A percentile compares a stretch with the other conserved stretches of the same genome.
These are phyloP conservation scores for Heteromeles arbutifolia DNA, from an alignment of 306 rosid species.

Conservation along the genomic window DNA sequence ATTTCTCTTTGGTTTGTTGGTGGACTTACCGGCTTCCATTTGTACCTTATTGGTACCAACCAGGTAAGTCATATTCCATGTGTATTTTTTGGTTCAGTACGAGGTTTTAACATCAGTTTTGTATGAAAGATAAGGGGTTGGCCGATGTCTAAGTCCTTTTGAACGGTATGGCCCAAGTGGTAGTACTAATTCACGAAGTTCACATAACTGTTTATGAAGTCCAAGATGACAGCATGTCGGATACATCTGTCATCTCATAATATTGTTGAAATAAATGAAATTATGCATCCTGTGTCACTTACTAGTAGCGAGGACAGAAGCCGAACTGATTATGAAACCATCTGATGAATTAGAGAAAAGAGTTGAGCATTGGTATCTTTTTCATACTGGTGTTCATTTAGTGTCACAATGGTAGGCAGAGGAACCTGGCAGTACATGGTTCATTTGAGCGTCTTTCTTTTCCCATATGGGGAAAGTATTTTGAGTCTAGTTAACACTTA, in stretches of 20 bases:
- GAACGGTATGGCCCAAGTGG: not conserved
- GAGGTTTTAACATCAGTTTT: not conserved
- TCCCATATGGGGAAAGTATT: not conserved
- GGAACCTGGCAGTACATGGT: not conserved
- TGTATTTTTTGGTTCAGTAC: slow-evolving; percentile 19
- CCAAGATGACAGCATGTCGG: not conserved
- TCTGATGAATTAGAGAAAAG: not conserved
- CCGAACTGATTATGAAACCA: not conserved
- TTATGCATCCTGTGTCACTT: not conserved
- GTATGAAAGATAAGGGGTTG: not conserved
- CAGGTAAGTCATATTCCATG: slow-evolving; percentile 53
- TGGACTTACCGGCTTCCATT: slow-evolving; percentile 87
- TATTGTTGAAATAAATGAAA: not conserved
- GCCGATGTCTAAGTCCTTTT: not conserved
- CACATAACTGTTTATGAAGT: not conserved
- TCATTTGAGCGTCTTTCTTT: not conserved
- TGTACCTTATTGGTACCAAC: slow-evolving; percentile 80
- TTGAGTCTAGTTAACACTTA: not conserved
- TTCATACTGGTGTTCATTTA: not conserved
- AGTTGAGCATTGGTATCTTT: not conserved
- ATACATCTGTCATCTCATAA: not conserved
- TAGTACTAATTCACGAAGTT: not conserved
- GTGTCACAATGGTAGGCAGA: not conserved
- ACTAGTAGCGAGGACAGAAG: not conserved
- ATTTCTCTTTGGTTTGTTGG: slow-evolving; percentile 91